Conservation (phyloP, 768 basidiomycete species). For the Phanerochaete sordida region DNA sequence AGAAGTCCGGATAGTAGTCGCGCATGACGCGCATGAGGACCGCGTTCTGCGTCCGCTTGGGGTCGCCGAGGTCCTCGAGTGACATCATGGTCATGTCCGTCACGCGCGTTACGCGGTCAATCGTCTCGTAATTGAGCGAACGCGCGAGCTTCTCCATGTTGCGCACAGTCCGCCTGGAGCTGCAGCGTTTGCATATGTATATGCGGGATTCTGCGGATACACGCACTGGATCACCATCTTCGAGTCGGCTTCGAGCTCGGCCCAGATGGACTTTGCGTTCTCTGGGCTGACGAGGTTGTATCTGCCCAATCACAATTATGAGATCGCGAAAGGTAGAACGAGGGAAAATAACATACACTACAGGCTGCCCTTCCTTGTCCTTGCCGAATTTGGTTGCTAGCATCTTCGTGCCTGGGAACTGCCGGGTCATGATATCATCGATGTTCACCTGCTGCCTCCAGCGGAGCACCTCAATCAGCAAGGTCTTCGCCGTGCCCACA, state of each 20-base stretch:
- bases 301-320: conserved; percentile 29
- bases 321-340: not conserved
- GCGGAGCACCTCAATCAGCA: conserved; percentile 63
- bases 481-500: conserved; percentile 48
- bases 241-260: not conserved
- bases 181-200: no score
- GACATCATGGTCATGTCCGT: conserved; percentile 47
- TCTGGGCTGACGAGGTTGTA: conserved; percentile 43
- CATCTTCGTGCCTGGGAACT: conserved; percentile 44
- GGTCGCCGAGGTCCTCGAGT: not conserved
- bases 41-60: conserved; percentile 12
- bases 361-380: conserved; percentile 69
- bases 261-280: not conserved
- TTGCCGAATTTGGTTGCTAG: conserved; percentile 37
- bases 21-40: conserved; percentile 73
- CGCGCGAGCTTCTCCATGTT: conserved; percentile 61
- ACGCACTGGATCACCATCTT: not conserved
- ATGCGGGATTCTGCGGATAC: no score
- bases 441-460: conserved; percentile 70
- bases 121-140: conserved; percentile 64
- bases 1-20: conserved; percentile 74
- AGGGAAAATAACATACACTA: conserved; percentile 48
- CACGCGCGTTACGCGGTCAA: conserved; percentile 70
- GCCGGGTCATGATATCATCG: conserved; percentile 53
- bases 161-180: not conserved